These are phyloP conservation scores for Lactifluus volemus DNA, from an alignment of 768 basidiomycete species.

Conservation along the genomic window DNA sequence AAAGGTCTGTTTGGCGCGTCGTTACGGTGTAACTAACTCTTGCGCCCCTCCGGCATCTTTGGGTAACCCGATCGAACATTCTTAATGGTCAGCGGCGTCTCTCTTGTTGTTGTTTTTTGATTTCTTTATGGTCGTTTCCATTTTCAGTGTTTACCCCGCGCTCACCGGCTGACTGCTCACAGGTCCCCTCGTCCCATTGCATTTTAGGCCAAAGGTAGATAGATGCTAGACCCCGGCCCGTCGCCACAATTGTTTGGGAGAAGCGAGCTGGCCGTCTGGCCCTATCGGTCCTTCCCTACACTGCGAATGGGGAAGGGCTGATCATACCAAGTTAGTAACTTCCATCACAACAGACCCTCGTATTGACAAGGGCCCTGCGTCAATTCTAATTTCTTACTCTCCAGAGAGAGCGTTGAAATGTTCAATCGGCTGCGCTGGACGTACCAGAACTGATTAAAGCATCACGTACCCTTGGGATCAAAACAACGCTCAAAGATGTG, in stretches of 20 bases:
- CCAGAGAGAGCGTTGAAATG: background rate
- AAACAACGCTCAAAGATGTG: no score
- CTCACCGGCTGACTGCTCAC: background rate
- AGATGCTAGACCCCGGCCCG: background rate
- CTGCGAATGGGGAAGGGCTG: background rate
- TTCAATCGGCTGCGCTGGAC: background rate
- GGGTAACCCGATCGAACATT: background rate
- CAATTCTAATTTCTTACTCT: background rate
- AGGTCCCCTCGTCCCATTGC: background rate
- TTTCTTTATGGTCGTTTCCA: background rate
- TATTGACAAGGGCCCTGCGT: background rate
- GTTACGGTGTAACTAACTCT: no score
- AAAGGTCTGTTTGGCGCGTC: no score
- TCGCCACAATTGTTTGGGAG: background rate
- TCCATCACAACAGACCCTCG: background rate
- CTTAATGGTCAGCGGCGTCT: background rate
- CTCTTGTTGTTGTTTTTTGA: no score
- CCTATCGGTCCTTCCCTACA: background rate
- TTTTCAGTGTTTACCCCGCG: background rate
- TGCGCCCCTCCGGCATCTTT: no score
- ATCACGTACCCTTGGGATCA: no score
- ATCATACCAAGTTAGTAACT: background rate
- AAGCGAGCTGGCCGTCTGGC: background rate
- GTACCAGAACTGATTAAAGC: no score
- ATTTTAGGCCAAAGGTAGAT: background rate